Percentiles rank a stretch among this genome's conserved stretches.
Conservation (phyloP, 1,139 yeast species). For the Yamadazyma dendronema region DNA sequence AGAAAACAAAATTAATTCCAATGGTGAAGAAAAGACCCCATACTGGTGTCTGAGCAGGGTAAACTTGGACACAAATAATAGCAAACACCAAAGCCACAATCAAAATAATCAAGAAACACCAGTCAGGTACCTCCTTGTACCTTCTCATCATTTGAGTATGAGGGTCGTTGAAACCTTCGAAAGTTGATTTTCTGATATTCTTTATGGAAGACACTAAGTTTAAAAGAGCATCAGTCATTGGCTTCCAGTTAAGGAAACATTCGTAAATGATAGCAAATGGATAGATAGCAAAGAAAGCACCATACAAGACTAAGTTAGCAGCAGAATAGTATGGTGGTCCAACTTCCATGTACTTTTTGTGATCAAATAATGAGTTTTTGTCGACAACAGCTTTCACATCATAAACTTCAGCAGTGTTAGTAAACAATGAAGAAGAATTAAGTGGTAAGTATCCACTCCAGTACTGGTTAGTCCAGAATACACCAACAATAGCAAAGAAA, state of each 20-base stretch:
- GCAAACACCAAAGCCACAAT: slow-evolving; percentile 47
- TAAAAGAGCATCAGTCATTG: slow-evolving; percentile 32
- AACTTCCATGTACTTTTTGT: slow-evolving; percentile 36
- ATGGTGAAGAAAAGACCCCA: slow-evolving; percentile 58
- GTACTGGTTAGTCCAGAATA: slow-evolving; percentile 33
- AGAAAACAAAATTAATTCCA: slow-evolving; percentile 51
- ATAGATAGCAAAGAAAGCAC: slow-evolving; percentile 38
- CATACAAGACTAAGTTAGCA: slow-evolving; percentile 42
- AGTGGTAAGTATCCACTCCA: slow-evolving; percentile 40
- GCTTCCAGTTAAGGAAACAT: slow-evolving; percentile 35
- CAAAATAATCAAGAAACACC: slow-evolving; percentile 51
- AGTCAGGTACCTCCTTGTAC: slow-evolving; percentile 62
- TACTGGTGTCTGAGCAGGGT: slow-evolving; percentile 48
- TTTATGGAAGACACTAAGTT: slow-evolving; percentile 16
- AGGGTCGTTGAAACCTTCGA: slow-evolving; percentile 53
- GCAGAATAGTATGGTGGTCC: slow-evolving; percentile 62
- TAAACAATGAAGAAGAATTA: slow-evolving; percentile 34
- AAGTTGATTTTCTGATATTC: slow-evolving; percentile 42
- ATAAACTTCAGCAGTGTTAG: slow-evolving; percentile 30
- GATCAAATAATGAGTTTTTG: slow-evolving; percentile 26
- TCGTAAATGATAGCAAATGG: slow-evolving; percentile 43
- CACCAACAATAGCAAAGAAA: slow-evolving; percentile 27
- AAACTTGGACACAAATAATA: slow-evolving; percentile 43
- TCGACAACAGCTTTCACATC: slow-evolving; percentile 30
- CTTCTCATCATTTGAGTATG: slow-evolving; percentile 53